Evolutionary conservation across 352 stramenopile species (phyloP).

Genomic region (Phytophthora cajani): DNA sequence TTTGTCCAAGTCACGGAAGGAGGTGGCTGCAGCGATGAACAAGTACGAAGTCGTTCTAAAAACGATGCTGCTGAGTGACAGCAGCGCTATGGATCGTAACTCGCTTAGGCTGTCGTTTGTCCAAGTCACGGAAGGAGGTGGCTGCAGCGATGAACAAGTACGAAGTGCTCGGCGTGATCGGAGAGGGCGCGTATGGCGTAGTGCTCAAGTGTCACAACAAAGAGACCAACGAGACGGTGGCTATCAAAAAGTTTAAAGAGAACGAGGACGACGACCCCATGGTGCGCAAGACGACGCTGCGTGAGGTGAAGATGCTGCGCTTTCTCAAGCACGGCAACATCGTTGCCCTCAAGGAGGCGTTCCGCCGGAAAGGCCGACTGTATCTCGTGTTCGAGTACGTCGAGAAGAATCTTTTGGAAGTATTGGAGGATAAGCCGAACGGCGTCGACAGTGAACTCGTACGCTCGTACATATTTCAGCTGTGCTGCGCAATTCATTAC

Average conservation of each 20-base stretch:
- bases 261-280: conserved; percentile 91
- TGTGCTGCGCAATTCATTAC: conserved; percentile 96
- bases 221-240: conserved; percentile 97
- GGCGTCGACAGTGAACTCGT: conserved; percentile 93
- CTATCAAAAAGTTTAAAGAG: conserved; percentile 99
- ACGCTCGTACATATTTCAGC: conserved; percentile 98
- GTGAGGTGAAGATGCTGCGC: conserved; percentile 99
- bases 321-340: conserved; percentile 98
- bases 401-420: conserved; percentile 95
- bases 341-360: conserved; percentile 97
- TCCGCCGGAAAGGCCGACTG: conserved; percentile 95
- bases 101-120: conserved; percentile 30
- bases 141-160: conserved; percentile 92
- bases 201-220: conserved; percentile 94
- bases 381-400: conserved; percentile 99
- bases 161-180: conserved; percentile 94
- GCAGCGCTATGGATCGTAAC: conserved; percentile 33
- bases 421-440: conserved; percentile 92
- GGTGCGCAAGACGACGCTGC: conserved; percentile 93
- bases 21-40: conserved; percentile 72
- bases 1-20: conserved; percentile 31
- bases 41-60: conserved; percentile 92
- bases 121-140: conserved; percentile 25
- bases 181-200: conserved; percentile 94
- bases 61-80: conserved; percentile 19